Evolutionary conservation across 1,284 basidiomycete genomes (phyloP), one percentile per base, ranked within the genome.

Genomic region (Heterobasidion parviporum): DNA sequence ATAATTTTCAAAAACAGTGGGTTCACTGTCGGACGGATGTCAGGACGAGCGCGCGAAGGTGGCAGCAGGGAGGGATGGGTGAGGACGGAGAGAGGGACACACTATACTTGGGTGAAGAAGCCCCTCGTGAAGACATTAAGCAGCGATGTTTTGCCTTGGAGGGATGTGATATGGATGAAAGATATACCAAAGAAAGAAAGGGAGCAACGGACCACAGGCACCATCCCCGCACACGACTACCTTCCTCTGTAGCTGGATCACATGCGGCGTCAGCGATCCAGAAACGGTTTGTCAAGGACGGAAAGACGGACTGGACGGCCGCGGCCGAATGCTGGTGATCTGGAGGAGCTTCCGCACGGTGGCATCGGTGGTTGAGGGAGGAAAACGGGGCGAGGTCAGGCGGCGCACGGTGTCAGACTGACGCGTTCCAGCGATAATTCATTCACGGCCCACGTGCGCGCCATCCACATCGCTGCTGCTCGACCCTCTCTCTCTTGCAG

Each of bases 1-100:
- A 65, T 94, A 94, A 73, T 95, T 95, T 70, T 96, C 93, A 62
- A 95, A 94, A 8, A 94, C 90, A 8, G 92, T 94, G 4, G 91
- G 93, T 72, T 95, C 92, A 46, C 56, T 60, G 36, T 48, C 46
- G 34, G 26, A n/a, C 10, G 8, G 8, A 26, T 20, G 12, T 9
- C 47, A 26, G 26, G 26, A 26, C 26, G 26, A 26, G 26, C 26
- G 26, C 26, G 26, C 26, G 26, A 4, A 35, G 7, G 20, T 53
- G 18, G 38, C 18, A 53, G 10, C 4, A 8, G 46, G 14, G 44
- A 9, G 33, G 32, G 18, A 35, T 35, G 9, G 14, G 36, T 33
- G 12, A 26, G 15, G n/a, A 18, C 8, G 18, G 12, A 47, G 38
- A 50, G 52, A 49, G n/a, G 35, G 16, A 75, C 87, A 65, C 70